These are phyloP conservation scores for Speleostelium caveatum DNA, from an alignment of 78 protist species.

Conservation along the genomic window DNA sequence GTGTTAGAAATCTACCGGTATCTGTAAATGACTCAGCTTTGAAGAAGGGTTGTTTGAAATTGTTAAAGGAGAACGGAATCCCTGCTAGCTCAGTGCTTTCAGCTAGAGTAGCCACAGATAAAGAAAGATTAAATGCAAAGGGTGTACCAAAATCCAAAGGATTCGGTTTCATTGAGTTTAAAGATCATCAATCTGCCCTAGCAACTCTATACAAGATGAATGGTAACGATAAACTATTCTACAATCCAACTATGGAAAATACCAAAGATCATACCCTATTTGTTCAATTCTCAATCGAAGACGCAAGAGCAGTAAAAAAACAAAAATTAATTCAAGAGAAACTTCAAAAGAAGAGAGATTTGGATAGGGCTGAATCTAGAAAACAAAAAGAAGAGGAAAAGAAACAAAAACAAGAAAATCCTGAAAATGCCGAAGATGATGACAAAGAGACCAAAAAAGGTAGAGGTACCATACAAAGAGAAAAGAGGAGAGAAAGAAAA, in stretches of 20 bases:
- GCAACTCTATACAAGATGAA: conserved; percentile 21
- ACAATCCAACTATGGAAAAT: background rate
- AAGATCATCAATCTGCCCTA: conserved; percentile 40
- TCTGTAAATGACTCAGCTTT: background rate
- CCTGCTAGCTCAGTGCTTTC: background rate
- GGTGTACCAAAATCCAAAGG: conserved; percentile 64
- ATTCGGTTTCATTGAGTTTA: conserved; percentile 48
- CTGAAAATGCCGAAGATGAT: background rate
- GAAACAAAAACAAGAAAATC: background rate
- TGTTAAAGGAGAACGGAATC: background rate
- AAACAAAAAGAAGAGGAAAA: conserved; percentile 12
- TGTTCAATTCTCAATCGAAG: conserved; percentile 63
- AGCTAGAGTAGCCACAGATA: conserved; percentile 30
- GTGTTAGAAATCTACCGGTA: conserved; percentile 55
- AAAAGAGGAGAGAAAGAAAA: conserved; percentile 35
- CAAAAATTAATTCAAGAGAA: conserved; percentile 12
- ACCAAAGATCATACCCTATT: conserved; percentile 30
- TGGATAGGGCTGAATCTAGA: background rate
- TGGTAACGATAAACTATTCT: conserved; percentile 8
- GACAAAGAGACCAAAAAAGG: background rate
- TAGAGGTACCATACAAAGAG: conserved; percentile 64
- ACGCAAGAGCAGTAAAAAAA: conserved; percentile 65
- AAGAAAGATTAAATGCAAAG: conserved; percentile 10
- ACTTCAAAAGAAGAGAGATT: background rate
- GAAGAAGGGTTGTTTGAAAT: background rate